Conservation (phyloP, 495 filamentous ascomycete genomes). For the Neurospora sublineolata region DNA sequence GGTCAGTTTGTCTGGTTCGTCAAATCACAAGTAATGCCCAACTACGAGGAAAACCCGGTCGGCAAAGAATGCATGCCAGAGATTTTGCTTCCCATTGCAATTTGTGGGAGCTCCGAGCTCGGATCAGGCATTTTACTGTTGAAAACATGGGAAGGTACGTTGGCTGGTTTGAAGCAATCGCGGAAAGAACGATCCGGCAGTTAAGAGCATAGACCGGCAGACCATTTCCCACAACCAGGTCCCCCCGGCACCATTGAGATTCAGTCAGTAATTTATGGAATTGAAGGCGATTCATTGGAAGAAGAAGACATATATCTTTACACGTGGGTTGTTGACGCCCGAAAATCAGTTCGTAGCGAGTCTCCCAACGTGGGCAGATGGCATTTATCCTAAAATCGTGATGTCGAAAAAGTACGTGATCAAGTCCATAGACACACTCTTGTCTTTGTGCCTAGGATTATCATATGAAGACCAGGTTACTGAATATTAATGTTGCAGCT, state of each 20-base stretch:
- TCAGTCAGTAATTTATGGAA: not conserved
- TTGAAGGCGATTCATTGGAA: not conserved
- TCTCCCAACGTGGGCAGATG: not conserved
- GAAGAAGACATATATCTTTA: not conserved
- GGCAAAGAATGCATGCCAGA: not conserved
- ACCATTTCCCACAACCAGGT: not conserved
- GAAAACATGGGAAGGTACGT: not conserved
- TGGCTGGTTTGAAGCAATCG: not conserved
- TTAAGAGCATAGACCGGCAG: not conserved
- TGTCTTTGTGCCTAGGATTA: not conserved
- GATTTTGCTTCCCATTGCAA: not conserved
- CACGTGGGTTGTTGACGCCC: not conserved
- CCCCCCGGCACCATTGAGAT: not conserved
- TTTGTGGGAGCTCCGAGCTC: not conserved
- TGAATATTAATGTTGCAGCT: not conserved
- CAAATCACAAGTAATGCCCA: not conserved
- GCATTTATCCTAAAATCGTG: not conserved
- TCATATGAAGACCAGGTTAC: not conserved
- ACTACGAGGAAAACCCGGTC: not conserved
- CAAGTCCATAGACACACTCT: not conserved
- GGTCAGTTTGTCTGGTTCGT: not conserved
- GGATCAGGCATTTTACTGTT: not conserved
- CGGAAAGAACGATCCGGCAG: not conserved
- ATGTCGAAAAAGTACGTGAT: not conserved
- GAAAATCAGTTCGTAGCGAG: not conserved